These are phyloP conservation scores for Dianthus caryophyllus DNA, from an alignment of 148 eudicot species.

Conservation along the genomic window DNA sequence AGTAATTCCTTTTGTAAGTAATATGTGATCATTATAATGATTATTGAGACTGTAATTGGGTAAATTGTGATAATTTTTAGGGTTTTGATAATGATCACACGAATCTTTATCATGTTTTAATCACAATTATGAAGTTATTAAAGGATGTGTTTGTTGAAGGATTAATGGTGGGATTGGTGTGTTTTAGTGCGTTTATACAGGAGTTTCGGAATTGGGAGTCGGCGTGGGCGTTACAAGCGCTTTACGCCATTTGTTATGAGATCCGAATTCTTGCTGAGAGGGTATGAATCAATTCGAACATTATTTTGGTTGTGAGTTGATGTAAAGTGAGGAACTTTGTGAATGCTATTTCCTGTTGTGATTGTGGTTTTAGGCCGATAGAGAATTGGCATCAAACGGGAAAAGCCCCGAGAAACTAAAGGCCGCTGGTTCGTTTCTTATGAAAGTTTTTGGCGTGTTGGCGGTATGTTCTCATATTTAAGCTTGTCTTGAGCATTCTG, in stretches of 20 bases:
- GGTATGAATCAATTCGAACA: slow-evolving; percentile 36
- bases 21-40: no score
- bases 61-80: no score
- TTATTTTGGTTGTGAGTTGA: neutral
- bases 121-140: no score
- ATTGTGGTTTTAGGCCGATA: slow-evolving; percentile 67
- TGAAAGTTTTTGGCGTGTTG: slow-evolving; percentile 96
- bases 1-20: no score
- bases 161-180: slow-evolving; percentile 22
- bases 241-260: slow-evolving; percentile 78
- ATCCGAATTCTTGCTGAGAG: slow-evolving; percentile 91
- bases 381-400: slow-evolving; percentile 81
- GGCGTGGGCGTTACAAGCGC: slow-evolving; percentile 89
- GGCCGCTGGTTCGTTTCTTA: slow-evolving; percentile 96
- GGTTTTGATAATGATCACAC: no score
- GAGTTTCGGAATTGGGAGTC: slow-evolving; percentile 97
- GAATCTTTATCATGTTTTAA: no score
- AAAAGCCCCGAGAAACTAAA: slow-evolving; percentile 90
- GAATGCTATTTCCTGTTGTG: neutral
- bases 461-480: slow-evolving; percentile 49
- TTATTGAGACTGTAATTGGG: no score
- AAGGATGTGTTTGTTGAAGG: neutral
- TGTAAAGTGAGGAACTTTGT: neutral
- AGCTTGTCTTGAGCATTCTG: neutral
- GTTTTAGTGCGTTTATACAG: slow-evolving; percentile 77